phyloP scores from a whole-genome alignment of 495 filamentous ascomycete species.

The Xylaria bambusicola region DNA sequence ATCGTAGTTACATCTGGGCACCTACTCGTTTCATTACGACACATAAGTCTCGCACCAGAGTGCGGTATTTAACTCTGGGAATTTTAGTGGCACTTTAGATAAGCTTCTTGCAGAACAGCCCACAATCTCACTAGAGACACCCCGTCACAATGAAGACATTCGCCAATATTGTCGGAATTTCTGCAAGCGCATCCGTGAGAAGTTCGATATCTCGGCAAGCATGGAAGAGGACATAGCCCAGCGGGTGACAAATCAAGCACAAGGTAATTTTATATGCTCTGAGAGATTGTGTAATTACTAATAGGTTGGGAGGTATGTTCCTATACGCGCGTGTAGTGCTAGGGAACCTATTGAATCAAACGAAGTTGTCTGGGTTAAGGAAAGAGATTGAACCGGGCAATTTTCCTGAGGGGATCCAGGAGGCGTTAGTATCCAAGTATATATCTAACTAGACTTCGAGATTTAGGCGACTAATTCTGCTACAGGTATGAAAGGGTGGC shows the following conservation, averaged over 20 bases:
- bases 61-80: no score
- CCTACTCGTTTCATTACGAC: no score
- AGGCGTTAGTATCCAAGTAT: neutral
- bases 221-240: neutral
- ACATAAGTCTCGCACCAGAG: no score
- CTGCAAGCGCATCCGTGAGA: neutral
- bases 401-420: neutral
- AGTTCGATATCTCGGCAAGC: slow-evolving; percentile 2
- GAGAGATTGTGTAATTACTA: neutral
- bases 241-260: slow-evolving; percentile 4
- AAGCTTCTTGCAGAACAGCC: neutral
- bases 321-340: slow-evolving; percentile 17
- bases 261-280: slow-evolving; percentile 4
- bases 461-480: neutral
- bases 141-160: slow-evolving; percentile 7
- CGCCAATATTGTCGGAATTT: slow-evolving; percentile 8
- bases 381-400: slow-evolving; percentile 4
- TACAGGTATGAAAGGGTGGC: slow-evolving; percentile 16
- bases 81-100: slow-evolving; percentile 14
- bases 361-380: neutral
- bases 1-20: no score
- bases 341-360: slow-evolving; percentile 13
- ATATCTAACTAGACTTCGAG: neutral
- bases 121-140: slow-evolving; percentile 1
- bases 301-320: slow-evolving; percentile 10